Percentiles rank a stretch among this genome's conserved stretches.
Conservation (phyloP, 2,329 filamentous ascomycete species). For the Penicillium psychrosexuale region DNA sequence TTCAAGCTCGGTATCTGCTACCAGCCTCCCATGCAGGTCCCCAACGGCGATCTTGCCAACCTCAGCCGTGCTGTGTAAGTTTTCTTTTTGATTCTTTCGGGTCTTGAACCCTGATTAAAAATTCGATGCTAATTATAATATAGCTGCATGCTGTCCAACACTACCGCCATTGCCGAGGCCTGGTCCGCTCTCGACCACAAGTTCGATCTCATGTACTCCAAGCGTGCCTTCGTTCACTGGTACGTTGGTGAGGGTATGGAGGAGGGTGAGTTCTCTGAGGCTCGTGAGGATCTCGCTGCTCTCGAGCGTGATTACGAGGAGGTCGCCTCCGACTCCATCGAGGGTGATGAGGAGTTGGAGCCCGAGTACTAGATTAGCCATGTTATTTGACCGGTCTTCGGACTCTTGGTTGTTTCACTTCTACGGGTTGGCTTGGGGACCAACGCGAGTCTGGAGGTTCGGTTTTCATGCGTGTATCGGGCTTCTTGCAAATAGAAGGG, state of each 20-base stretch:
- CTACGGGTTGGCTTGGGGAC: conserved; percentile 24
- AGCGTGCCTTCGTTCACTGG: conserved; percentile 99
- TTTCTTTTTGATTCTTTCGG: conserved; percentile 1
- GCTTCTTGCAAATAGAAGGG: conserved; percentile 38
- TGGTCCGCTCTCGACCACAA: conserved; percentile 96
- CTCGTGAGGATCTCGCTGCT: conserved; percentile 95
- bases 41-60: conserved; percentile 95
- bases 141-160: conserved; percentile 91
- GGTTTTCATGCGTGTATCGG: conserved; percentile 26
- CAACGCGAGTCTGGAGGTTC: conserved; percentile 22
- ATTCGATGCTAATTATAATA: conserved; percentile 24
- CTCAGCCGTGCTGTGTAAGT: conserved; percentile 97
- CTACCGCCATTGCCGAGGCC: conserved; percentile 95
- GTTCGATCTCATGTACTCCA: conserved; percentile 99
- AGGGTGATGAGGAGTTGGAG: conserved; percentile 72
- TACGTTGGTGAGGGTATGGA: conserved; percentile 99
- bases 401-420: conserved; percentile 20
- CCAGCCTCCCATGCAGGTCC: conserved; percentile 93
- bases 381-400: conserved; percentile 19
- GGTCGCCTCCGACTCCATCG: conserved; percentile 90
- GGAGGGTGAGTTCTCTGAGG: conserved; percentile 99
- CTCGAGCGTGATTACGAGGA: conserved; percentile 99
- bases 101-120: conserved; percentile 11
- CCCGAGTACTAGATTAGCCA: conserved; percentile 75
- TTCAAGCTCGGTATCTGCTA: conserved; percentile 99